Evolutionary conservation across 495 filamentous ascomycete species (phyloP).

Genomic region (Choiromyces venosus): DNA sequence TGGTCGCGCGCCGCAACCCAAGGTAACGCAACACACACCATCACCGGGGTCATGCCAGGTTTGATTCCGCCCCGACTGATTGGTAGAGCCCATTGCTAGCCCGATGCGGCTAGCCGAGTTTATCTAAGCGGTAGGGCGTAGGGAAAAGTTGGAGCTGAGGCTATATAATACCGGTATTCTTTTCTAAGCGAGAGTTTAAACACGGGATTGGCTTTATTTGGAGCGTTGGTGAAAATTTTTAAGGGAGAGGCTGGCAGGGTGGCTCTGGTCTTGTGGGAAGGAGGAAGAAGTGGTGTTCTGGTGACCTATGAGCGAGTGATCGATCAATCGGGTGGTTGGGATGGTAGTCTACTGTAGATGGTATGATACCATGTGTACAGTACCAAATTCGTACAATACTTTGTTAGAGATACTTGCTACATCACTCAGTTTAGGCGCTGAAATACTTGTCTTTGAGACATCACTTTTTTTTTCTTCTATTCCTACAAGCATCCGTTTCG

Average conservation of each 20-base stretch:
- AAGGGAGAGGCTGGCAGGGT: not conserved
- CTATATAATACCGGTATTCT: not conserved
- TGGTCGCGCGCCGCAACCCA: not conserved
- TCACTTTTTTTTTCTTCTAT: conserved; percentile 2
- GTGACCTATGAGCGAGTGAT: not conserved
- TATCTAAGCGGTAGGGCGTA: not conserved
- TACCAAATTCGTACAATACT: not conserved
- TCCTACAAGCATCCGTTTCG: not conserved
- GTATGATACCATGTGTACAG: not conserved
- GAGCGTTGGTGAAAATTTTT: conserved; percentile 5
- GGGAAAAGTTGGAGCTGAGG: not conserved
- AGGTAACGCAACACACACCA: not conserved
- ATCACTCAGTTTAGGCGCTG: not conserved
- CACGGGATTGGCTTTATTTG: not conserved
- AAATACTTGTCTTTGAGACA: not conserved
- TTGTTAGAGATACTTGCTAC: not conserved
- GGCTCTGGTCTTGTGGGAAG: not conserved
- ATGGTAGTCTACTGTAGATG: not conserved
- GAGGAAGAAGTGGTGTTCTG: not conserved
- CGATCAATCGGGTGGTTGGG: not conserved
- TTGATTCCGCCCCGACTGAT: not conserved
- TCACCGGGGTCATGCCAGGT: not conserved
- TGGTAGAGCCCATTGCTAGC: not conserved
- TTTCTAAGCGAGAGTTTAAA: not conserved
- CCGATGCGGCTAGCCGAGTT: not conserved